Conservation (phyloP, 495 filamentous ascomycete species). For the Penicillium mononematosum region DNA sequence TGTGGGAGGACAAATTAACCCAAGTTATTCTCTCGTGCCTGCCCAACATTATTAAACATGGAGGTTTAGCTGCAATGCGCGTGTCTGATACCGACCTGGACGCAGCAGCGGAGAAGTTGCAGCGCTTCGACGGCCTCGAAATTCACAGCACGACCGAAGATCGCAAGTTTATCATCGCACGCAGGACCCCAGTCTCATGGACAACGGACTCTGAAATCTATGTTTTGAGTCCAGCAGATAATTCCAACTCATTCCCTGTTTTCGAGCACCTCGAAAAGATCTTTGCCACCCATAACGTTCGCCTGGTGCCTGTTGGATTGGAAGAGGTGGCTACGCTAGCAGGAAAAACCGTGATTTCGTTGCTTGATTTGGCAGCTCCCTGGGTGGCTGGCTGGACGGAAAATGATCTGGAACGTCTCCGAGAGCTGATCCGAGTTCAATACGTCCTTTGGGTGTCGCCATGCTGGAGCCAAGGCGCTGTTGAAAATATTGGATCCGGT, state of each 20-base stretch:
- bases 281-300: constrained; percentile 16
- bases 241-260: constrained; percentile 8
- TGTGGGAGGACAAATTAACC: constrained; percentile 7
- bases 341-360: constrained; percentile 25
- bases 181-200: constrained; percentile 15
- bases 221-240: constrained; percentile 10
- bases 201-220: constrained; percentile 20
- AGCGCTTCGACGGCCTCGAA: constrained; percentile 10
- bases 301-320: constrained; percentile 16
- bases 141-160: constrained; percentile 16
- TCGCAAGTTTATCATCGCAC: constrained; percentile 15
- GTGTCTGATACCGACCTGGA: constrained; percentile 8
- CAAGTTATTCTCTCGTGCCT: constrained; percentile 6
- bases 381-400: constrained; percentile 20
- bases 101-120: constrained; percentile 3
- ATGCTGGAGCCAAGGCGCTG: constrained; percentile 10
- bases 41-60: constrained; percentile 10
- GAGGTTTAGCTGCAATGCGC: constrained; percentile 16
- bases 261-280: constrained; percentile 18
- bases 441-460: constrained; percentile 30
- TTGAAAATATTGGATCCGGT: constrained; percentile 16
- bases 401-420: constrained; percentile 17
- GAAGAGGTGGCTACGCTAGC: constrained; percentile 15
- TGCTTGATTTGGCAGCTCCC: constrained; percentile 21
- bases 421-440: constrained; percentile 17